A percentile compares a stretch with the other conserved stretches of the same genome.
phyloP scores from a whole-genome alignment of 208 protist species.

The Leishmania guyanensis region DNA sequence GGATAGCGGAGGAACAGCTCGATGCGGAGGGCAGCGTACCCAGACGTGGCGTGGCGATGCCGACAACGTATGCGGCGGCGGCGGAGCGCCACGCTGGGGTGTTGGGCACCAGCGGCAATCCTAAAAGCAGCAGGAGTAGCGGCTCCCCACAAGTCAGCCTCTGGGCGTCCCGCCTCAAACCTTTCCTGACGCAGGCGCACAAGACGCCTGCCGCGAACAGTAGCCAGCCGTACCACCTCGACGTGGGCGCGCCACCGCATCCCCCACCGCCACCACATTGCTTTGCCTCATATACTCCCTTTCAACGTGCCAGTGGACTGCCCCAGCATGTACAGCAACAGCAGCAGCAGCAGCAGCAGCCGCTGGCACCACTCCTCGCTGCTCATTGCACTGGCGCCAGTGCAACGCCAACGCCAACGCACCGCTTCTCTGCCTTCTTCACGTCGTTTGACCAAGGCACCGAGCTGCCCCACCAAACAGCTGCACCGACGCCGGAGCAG shows the following conservation, averaged over 20 bases:
- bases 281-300: background rate
- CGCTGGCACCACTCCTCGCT: background rate
- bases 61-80: background rate
- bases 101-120: background rate
- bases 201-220: background rate
- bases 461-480: background rate
- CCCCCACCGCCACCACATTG: background rate
- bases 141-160: background rate
- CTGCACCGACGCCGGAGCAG: background rate
- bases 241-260: background rate
- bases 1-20: background rate
- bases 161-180: background rate
- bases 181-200: background rate
- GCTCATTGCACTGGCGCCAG: background rate
- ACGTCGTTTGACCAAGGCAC: background rate
- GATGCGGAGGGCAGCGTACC: background rate
- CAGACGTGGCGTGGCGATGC: background rate
- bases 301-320: background rate
- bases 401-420: slow-evolving; percentile 1
- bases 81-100: background rate
- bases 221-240: background rate
- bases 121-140: background rate
- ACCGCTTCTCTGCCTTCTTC: background rate
- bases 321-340: background rate
- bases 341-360: slow-evolving; percentile 1